Evolutionary conservation across 371 early-diverging fungal genomes (phyloP).

Genomic region (Mucor circinelloides): DNA sequence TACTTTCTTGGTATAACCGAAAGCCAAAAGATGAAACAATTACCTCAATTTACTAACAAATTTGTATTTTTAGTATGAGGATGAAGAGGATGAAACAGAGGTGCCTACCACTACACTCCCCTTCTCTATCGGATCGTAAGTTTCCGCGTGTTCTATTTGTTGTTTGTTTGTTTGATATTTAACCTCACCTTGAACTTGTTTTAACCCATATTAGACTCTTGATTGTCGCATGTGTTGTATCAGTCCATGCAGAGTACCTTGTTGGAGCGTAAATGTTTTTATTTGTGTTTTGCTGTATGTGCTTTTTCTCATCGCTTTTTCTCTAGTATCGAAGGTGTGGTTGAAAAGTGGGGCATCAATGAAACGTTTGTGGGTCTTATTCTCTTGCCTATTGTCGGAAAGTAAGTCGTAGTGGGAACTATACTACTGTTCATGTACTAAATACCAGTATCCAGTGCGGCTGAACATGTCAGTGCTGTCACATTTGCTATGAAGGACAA

Average conservation of each 20-base stretch:
- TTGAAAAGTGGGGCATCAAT: slow-evolving; percentile 61
- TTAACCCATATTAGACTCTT: slow-evolving; percentile 33
- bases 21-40: not conserved
- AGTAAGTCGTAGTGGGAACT: slow-evolving; percentile 25
- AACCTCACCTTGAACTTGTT: slow-evolving; percentile 1
- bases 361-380: slow-evolving; percentile 88
- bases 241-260: slow-evolving; percentile 81
- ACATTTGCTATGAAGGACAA: slow-evolving; percentile 87
- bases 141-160: not conserved
- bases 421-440: not conserved
- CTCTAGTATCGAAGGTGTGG: slow-evolving; percentile 74
- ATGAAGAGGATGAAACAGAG: slow-evolving; percentile 53
- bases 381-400: slow-evolving; percentile 84
- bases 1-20: slow-evolving; percentile 45
- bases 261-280: slow-evolving; percentile 59
- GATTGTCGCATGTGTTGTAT: slow-evolving; percentile 59
- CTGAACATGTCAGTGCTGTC: slow-evolving; percentile 80
- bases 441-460: slow-evolving; percentile 31
- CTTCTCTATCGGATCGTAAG: slow-evolving; percentile 41
- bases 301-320: not conserved
- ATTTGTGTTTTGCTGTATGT: not conserved
- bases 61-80: slow-evolving; percentile 41
- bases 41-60: not conserved
- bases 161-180: slow-evolving; percentile 1
- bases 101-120: slow-evolving; percentile 50